Evolutionary conservation across 2,329 filamentous ascomycete species (phyloP).

Genomic region (Podosphaera fusca): DNA sequence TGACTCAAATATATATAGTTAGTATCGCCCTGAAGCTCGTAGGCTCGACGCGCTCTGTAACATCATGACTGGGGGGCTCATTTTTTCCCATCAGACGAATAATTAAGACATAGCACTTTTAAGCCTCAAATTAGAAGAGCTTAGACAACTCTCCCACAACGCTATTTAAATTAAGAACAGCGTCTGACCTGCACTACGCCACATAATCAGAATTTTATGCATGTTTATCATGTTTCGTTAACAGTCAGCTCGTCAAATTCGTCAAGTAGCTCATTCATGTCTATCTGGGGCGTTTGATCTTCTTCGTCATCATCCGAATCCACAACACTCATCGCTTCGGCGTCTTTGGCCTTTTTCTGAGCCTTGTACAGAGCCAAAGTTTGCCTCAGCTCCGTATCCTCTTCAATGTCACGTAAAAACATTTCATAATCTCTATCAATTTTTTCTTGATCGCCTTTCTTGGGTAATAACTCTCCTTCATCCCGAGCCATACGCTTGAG

Average conservation of each 20-base stretch:
- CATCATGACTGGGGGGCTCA: too few species aligned
- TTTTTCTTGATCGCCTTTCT: slow-evolving; percentile 68
- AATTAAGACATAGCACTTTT: too few species aligned
- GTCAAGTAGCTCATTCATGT: slow-evolving; percentile 66
- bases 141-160: too few species aligned
- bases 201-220: background rate
- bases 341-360: slow-evolving; percentile 22
- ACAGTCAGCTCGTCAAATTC: slow-evolving; percentile 80
- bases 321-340: slow-evolving; percentile 45
- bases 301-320: slow-evolving; percentile 32
- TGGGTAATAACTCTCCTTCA: slow-evolving; percentile 64
- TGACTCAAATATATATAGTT: too few species aligned
- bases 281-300: slow-evolving; percentile 44
- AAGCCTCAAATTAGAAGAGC: too few species aligned
- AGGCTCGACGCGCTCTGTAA: too few species aligned
- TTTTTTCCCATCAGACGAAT: too few species aligned
- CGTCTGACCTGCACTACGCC: background rate
- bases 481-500: slow-evolving; percentile 85
- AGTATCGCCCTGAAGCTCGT: too few species aligned
- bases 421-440: slow-evolving; percentile 90
- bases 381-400: slow-evolving; percentile 68
- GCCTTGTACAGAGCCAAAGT: slow-evolving; percentile 72
- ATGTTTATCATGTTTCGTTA: slow-evolving; percentile 5
- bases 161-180: too few species aligned
- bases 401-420: slow-evolving; percentile 92